A percentile compares a stretch with the other conserved stretches of the same genome.
Evolutionary conservation across 2,329 filamentous ascomycete species (phyloP).

Genomic region (Orbilia brochopaga): DNA sequence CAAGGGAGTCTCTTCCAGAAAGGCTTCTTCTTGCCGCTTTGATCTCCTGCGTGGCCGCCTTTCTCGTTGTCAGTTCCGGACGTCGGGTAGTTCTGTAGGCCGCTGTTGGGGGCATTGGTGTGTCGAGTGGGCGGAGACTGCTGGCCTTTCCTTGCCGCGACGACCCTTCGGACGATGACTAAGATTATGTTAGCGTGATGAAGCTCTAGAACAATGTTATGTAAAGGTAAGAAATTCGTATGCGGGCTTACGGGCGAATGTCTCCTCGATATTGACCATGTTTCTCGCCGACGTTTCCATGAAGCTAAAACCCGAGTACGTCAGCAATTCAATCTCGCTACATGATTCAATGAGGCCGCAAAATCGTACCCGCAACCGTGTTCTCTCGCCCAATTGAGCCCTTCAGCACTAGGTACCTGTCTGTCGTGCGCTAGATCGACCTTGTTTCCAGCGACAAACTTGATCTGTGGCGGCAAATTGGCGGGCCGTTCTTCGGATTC

Average conservation of each 20-base stretch:
- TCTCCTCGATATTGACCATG: slow-evolving; percentile 89
- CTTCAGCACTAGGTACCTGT: slow-evolving; percentile 71
- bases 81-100: slow-evolving; percentile 42
- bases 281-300: slow-evolving; percentile 87
- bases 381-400: slow-evolving; percentile 76
- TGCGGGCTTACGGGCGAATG: slow-evolving; percentile 66
- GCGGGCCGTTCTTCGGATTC: slow-evolving; percentile 68
- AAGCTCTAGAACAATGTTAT: not conserved
- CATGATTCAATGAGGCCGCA: not conserved
- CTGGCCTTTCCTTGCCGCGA: slow-evolving; percentile 38
- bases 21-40: slow-evolving; percentile 23
- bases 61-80: slow-evolving; percentile 33
- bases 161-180: slow-evolving; percentile 47
- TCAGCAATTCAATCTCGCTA: slow-evolving; percentile 3
- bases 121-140: slow-evolving; percentile 38
- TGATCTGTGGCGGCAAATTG: slow-evolving; percentile 66
- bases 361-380: slow-evolving; percentile 67
- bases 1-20: slow-evolving; percentile 42
- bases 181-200: slow-evolving; percentile 10
- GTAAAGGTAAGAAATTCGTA: not conserved
- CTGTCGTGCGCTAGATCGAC: slow-evolving; percentile 76
- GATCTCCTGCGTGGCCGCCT: slow-evolving; percentile 16
- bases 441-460: slow-evolving; percentile 86
- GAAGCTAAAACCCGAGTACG: slow-evolving; percentile 62
- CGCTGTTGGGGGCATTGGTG: slow-evolving; percentile 28